phyloP scores from a whole-genome alignment of 1,284 basidiomycete species.

The Taiwanofungus camphoratus region DNA sequence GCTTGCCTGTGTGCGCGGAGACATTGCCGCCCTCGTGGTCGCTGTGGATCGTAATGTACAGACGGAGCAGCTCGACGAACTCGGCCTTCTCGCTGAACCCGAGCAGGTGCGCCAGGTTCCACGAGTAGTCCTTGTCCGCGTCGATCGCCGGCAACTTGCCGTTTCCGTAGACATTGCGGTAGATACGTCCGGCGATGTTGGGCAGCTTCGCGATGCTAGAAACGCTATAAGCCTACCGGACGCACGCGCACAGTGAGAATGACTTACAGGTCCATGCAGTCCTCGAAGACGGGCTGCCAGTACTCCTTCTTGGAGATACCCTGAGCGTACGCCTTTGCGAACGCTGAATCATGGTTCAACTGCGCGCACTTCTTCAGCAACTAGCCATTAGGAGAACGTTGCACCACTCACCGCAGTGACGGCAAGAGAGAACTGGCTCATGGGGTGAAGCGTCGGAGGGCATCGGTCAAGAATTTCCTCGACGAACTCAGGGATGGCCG shows the following conservation, averaged over 20 bases:
- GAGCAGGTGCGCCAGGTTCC: conserved; percentile 88
- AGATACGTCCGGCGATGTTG: conserved; percentile 95
- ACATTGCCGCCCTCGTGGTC: conserved; percentile 99
- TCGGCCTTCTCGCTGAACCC: conserved; percentile 87
- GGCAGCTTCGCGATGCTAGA: conserved; percentile 91
- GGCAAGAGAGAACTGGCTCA: conserved; percentile 94
- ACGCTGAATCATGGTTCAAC: conserved; percentile 97
- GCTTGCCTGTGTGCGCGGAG: conserved; percentile 93
- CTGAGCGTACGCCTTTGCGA: conserved; percentile 91
- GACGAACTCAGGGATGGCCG: conserved; percentile 85
- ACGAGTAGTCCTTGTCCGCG: conserved; percentile 85
- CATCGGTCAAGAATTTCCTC: conserved; percentile 92
- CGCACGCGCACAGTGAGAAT: background rate
- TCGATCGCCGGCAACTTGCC: conserved; percentile 92
- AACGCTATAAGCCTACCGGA: background rate
- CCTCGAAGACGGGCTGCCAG: conserved; percentile 95
- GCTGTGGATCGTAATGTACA: conserved; percentile 98
- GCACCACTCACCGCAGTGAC: conserved; percentile 75
- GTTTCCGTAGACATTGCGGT: conserved; percentile 88
- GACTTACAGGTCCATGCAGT: conserved; percentile 89
- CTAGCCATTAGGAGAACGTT: background rate
- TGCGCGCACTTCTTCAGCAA: conserved; percentile 20
- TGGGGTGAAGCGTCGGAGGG: conserved; percentile 91
- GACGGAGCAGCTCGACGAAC: conserved; percentile 92
- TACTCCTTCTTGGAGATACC: conserved; percentile 96